phyloP scores from a whole-genome alignment of 2,329 filamentous ascomycete species.

The Saccharata proteae region DNA sequence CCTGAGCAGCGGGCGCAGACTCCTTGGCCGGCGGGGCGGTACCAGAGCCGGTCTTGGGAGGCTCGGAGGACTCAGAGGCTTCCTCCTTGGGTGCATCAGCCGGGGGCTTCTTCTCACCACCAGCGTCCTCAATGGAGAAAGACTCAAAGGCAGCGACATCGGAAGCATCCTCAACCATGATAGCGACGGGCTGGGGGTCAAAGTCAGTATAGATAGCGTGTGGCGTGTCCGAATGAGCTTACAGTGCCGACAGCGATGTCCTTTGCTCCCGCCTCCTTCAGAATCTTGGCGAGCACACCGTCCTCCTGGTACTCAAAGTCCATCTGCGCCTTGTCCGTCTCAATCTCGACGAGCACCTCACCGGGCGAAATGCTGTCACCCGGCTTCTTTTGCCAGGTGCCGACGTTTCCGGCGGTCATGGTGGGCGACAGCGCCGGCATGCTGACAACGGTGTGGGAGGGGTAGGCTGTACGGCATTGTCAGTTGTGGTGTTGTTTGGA shows the following conservation, averaged over 20 bases:
- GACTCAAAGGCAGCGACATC: slow-evolving; percentile 81
- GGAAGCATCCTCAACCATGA: slow-evolving; percentile 82
- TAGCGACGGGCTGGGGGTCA: slow-evolving; percentile 68
- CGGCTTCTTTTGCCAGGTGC: slow-evolving; percentile 93
- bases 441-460: slow-evolving; percentile 85
- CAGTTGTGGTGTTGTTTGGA: slow-evolving; percentile 11
- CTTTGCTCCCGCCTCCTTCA: slow-evolving; percentile 88
- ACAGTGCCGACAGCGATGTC: slow-evolving; percentile 91
- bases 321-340: slow-evolving; percentile 99
- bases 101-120: slow-evolving; percentile 60
- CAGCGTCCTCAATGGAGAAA: slow-evolving; percentile 82
- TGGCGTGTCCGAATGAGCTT: slow-evolving; percentile 20
- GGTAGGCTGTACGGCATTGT: slow-evolving; percentile 56
- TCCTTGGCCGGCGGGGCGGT: slow-evolving; percentile 39
- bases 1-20: slow-evolving; percentile 45
- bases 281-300: slow-evolving; percentile 84
- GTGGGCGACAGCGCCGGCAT: slow-evolving; percentile 98
- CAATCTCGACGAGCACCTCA: slow-evolving; percentile 94
- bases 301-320: slow-evolving; percentile 99
- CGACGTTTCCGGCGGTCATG: slow-evolving; percentile 95
- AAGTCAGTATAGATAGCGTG: slow-evolving; percentile 7
- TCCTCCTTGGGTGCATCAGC: slow-evolving; percentile 52
- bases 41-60: slow-evolving; percentile 43
- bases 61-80: slow-evolving; percentile 49
- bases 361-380: slow-evolving; percentile 80